phyloP scores from a whole-genome alignment of 2,329 filamentous ascomycete genomes.

The Venturia asperata region DNA sequence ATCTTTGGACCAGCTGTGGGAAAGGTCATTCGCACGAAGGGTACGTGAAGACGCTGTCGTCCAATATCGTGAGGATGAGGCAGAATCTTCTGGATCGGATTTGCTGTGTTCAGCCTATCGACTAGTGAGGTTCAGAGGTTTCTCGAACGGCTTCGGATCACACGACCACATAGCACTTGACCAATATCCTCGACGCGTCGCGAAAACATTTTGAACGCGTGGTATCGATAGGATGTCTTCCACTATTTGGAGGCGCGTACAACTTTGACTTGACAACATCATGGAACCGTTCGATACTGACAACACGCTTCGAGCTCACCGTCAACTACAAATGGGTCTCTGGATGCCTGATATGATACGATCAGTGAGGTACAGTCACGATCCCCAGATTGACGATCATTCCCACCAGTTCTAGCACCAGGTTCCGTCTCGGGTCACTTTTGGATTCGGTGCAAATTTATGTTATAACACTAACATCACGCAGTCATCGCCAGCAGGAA shows the following conservation, averaged over 20 bases:
- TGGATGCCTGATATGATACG: background rate
- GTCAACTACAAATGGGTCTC: background rate
- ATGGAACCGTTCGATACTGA: conserved; percentile 1
- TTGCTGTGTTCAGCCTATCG: background rate
- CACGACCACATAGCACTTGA: background rate
- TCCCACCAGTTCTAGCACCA: background rate
- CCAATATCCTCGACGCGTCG: background rate
- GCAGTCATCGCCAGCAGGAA: conserved; percentile 5
- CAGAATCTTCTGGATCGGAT: background rate
- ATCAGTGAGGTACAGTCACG: background rate
- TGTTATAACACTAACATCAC: background rate
- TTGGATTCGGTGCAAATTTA: no score
- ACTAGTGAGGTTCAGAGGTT: background rate
- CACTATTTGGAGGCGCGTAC: background rate
- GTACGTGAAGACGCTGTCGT: background rate
- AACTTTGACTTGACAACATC: background rate
- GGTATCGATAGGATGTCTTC: background rate
- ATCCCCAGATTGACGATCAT: background rate
- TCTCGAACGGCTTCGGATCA: background rate
- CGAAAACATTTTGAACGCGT: background rate
- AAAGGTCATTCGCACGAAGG: background rate
- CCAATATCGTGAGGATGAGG: background rate
- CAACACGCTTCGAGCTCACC: background rate
- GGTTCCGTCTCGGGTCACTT: background rate
- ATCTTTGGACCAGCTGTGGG: background rate